Evolutionary conservation across 495 filamentous ascomycete species (phyloP), one percentile per base, ranked within the genome.

Genomic region (Hypoxylon crocopeplum): DNA sequence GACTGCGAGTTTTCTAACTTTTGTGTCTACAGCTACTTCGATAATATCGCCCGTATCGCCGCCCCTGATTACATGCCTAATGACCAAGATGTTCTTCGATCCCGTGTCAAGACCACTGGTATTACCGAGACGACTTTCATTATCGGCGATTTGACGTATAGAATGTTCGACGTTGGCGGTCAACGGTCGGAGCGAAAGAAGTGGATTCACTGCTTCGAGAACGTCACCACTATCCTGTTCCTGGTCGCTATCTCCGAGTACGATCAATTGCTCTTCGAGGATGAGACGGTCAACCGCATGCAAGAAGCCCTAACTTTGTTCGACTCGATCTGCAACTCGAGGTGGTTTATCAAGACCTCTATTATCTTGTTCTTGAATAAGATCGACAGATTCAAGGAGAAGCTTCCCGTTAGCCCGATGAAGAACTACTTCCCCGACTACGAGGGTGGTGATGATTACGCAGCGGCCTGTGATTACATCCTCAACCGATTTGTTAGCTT

Each of bases 151-250:
- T 79, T 99, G 69, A 98, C 92, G 24, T 99, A 97, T 79, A 87
- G 95, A 50, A 99, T 99, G 94, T 98, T 98, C 79, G 94, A 99
- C 73, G 94, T 99, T 25, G 94, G 94, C 82, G 94, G 94, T 68
- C 94, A 98, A 77, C 88, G 94, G 66, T 98, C 95, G 1, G 94
- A 99, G 77, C 89, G 94, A 62, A 99, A 99, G 88, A 99, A 99
- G 88, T 99, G 94, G 94, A 99, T 99, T 56, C 94, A 99, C 80
- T 96, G 93, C 81, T 98, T 98, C 79, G 94, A 98, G 80, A 98
- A 98, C 67, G 94, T 98, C 69, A 97, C 93, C 38, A 96, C 94
- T 13, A 96, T 98, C 65, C 89, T 98, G 29, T 98, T 98, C 86
- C 77, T 98, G 51, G 94, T 98, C 51, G 94, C 94, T 73, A 98